Conservation (phyloP, 2,329 filamentous ascomycete genomes). For the Arthroderma sp. region DNA sequence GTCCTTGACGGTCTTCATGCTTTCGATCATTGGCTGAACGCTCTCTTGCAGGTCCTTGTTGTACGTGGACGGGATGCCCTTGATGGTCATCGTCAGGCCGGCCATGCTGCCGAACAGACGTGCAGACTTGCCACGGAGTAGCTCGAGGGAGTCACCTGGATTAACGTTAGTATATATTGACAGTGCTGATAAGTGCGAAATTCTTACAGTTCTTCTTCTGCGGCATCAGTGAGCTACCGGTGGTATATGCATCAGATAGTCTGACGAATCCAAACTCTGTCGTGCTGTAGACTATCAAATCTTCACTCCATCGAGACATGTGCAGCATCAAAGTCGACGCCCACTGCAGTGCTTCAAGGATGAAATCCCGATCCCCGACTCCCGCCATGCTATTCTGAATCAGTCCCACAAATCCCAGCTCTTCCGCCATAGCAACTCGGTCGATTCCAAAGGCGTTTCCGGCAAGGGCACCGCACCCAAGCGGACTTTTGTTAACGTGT, state of each 20-base stretch:
- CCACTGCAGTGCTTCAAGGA: constrained; percentile 73
- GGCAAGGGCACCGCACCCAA: constrained; percentile 65
- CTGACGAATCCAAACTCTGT: constrained; percentile 65
- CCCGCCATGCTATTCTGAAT: constrained; percentile 67
- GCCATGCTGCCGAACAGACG: constrained; percentile 70
- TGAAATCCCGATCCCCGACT: constrained; percentile 68
- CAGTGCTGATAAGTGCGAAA: neutral
- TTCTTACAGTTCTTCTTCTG: constrained; percentile 61
- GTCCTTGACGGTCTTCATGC: constrained; percentile 67
- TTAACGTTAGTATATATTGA: neutral
- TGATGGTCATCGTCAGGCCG: constrained; percentile 63
- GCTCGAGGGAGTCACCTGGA: constrained; percentile 51
- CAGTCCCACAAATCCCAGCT: constrained; percentile 66
- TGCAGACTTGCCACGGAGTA: constrained; percentile 66
- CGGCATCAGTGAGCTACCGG: constrained; percentile 65
- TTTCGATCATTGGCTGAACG: constrained; percentile 73
- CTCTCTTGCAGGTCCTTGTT: constrained; percentile 90
- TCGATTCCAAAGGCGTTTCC: constrained; percentile 76
- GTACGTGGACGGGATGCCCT: constrained; percentile 68
- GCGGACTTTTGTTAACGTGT: constrained; percentile 59
- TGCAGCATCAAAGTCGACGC: constrained; percentile 65
- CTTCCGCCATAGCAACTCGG: constrained; percentile 62
- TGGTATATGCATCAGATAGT: constrained; percentile 68
- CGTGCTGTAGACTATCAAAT: constrained; percentile 71
- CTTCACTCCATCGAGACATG: constrained; percentile 69